Evolutionary conservation across 768 basidiomycete genomes (phyloP), one percentile per base, ranked within the genome.

Genomic region (Psilocybe sp.): DNA sequence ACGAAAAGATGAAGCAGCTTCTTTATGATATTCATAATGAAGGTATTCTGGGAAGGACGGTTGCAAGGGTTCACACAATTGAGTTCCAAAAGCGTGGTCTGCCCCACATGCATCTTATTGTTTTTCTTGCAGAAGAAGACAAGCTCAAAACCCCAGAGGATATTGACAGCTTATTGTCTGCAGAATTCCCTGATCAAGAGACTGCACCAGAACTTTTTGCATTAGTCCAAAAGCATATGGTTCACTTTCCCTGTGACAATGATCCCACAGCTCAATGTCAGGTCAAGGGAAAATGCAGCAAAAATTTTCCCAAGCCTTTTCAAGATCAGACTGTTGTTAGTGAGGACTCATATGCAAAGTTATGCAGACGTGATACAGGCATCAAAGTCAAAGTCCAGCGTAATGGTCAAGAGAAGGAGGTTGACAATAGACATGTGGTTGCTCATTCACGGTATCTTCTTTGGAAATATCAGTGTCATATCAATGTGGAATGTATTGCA

Each of bases 21-120:
- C 28, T 76, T 0, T 47, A 70, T 4, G 66, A 64, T 13, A 69
- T 81, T 8, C 34, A 45, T 60, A 54, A 63, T 15, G n/a, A 70
- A 35, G 68, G 68, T 1, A 59, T 74, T 38, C 72, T 77, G 64
- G 77, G 79, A 3, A 10, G 50, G 0, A 47, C 62, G 2, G 68
- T 67, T 16, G 79, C 72, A 1, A 57, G 66, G 33, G 67, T 80
- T 0, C 74, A 75, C 44, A 71, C 70, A 7, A 78, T 80, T 45
- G 75, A 81, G 41, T 80, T 77, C 50, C 77, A 80, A 80, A 80
- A 50, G 23, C 58, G 71, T 5, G 77, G 80, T 4, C 69, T 81
- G 1, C 77, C 76, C 36, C 77, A 81, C 51, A 73, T 75, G 56
- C 81, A 83, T 57, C 57, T 76, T 13, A 57, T 82, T 4, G 7